phyloP scores from a whole-genome alignment of 2,329 filamentous ascomycete species.

The Orbilia blumenaviensis region DNA sequence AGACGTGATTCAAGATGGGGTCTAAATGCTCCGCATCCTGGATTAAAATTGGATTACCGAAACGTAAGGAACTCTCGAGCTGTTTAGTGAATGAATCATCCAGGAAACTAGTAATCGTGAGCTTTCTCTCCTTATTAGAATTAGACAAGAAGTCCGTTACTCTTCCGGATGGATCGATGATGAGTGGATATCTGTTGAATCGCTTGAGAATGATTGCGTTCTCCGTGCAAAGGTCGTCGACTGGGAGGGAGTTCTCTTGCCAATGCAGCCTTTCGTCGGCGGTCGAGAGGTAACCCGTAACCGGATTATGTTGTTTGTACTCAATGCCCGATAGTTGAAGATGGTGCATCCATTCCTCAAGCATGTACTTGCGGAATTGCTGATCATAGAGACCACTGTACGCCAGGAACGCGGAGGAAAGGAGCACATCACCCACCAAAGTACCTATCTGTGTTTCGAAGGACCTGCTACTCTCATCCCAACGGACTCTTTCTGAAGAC shows the following conservation, averaged over 20 bases:
- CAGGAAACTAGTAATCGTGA: constrained; percentile 97
- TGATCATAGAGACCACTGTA: constrained; percentile 98
- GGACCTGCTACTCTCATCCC: constrained; percentile 97
- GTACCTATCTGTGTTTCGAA: constrained; percentile 98
- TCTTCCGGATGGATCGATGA: constrained; percentile 95
- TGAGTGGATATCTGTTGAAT: constrained; percentile 97
- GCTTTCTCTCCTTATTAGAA: constrained; percentile 88
- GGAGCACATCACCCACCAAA: constrained; percentile 91
- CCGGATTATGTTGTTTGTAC: constrained; percentile 91
- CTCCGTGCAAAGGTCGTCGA: constrained; percentile 97
- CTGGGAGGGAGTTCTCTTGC: constrained; percentile 92
- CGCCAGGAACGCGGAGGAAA: constrained; percentile 95
- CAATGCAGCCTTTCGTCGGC: constrained; percentile 93
- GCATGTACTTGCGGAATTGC: constrained; percentile 95
- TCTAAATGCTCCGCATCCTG: constrained; percentile 98
- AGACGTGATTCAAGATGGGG: constrained; percentile 94
- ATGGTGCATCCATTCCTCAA: constrained; percentile 96
- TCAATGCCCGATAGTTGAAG: constrained; percentile 90
- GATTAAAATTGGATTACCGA: constrained; percentile 97
- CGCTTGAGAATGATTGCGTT: constrained; percentile 97
- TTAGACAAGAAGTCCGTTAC: constrained; percentile 95
- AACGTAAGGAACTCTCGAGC: constrained; percentile 92
- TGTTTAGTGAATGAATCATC: constrained; percentile 99
- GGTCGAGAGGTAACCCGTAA: constrained; percentile 95
- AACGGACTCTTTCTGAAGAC: constrained; percentile 89